A percentile compares a stretch with the other conserved stretches of the same genome.
Conservation (phyloP, 2,329 filamentous ascomycete genomes). For the Pseudogymnoascus sp. region DNA sequence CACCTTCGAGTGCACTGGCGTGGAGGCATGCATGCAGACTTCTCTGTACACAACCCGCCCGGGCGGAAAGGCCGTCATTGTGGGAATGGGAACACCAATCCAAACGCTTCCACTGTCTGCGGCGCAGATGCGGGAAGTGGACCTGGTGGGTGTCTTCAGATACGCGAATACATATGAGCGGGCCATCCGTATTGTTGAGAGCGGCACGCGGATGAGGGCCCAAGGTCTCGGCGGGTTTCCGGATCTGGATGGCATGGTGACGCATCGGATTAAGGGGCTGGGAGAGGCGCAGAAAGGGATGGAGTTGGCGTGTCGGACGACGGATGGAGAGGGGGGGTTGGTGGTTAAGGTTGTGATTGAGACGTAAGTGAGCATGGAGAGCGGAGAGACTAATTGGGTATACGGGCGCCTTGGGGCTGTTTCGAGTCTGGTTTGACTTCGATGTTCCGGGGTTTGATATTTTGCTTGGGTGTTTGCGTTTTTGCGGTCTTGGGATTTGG, state of each 20-base stretch:
- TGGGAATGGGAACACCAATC: slow-evolving; percentile 81
- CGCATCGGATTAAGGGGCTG: slow-evolving; percentile 78
- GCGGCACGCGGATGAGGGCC: slow-evolving; percentile 60
- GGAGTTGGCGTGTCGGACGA: slow-evolving; percentile 62
- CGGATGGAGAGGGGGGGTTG: slow-evolving; percentile 53
- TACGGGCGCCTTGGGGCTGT: neutral
- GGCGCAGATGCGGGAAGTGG: slow-evolving; percentile 82
- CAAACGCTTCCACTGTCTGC: slow-evolving; percentile 90
- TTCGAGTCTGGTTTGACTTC: neutral
- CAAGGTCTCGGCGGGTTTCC: slow-evolving; percentile 68
- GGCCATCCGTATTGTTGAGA: slow-evolving; percentile 64
- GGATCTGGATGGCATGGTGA: slow-evolving; percentile 58
- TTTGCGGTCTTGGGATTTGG: neutral
- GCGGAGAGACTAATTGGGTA: neutral
- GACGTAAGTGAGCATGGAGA: neutral
- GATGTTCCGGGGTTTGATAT: neutral
- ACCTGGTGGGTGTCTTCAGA: slow-evolving; percentile 77
- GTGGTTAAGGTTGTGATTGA: neutral
- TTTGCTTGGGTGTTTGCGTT: neutral
- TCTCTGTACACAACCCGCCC: slow-evolving; percentile 61
- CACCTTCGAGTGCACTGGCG: slow-evolving; percentile 67
- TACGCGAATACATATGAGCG: slow-evolving; percentile 78
- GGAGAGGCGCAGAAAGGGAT: slow-evolving; percentile 77
- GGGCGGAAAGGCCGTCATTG: slow-evolving; percentile 77
- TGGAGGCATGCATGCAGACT: slow-evolving; percentile 69